These are phyloP conservation scores for Chiua sp. DNA, from an alignment of 1,284 basidiomycete genomes.

Conservation along the genomic window DNA sequence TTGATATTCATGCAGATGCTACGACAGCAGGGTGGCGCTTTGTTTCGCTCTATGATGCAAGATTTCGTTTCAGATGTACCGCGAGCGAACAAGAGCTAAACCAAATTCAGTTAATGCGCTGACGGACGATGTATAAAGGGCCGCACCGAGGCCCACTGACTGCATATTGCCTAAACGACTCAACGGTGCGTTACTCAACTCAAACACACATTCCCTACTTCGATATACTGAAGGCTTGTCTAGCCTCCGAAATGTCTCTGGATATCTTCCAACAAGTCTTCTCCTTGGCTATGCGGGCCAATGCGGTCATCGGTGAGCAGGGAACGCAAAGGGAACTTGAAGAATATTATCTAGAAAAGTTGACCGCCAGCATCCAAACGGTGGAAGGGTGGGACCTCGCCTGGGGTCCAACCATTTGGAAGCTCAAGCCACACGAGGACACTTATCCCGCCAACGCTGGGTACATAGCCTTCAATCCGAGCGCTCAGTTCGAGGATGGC, in stretches of 20 bases:
- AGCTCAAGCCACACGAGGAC: neutral
- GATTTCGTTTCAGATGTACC: neutral
- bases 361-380: neutral
- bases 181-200: neutral
- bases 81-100: neutral
- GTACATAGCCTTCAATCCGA: neutral
- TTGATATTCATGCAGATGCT: no score
- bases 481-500: neutral
- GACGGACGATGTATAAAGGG: neutral
- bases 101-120: neutral
- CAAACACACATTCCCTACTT: neutral
- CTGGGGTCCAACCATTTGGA: neutral
- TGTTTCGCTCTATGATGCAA: neutral
- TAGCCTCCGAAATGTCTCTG: neutral
- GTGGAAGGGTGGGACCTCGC: neutral
- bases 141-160: neutral
- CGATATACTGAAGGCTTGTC: neutral
- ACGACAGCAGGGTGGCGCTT: no score
- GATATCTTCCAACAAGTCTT: neutral
- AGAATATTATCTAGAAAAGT: neutral
- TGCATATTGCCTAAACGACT: neutral
- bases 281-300: neutral
- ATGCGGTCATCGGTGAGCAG: neutral
- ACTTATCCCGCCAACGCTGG: neutral
- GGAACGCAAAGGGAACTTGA: neutral